These are phyloP conservation scores for Blastomyces percursus DNA, from an alignment of 2,329 filamentous ascomycete species.

Conservation along the genomic window DNA sequence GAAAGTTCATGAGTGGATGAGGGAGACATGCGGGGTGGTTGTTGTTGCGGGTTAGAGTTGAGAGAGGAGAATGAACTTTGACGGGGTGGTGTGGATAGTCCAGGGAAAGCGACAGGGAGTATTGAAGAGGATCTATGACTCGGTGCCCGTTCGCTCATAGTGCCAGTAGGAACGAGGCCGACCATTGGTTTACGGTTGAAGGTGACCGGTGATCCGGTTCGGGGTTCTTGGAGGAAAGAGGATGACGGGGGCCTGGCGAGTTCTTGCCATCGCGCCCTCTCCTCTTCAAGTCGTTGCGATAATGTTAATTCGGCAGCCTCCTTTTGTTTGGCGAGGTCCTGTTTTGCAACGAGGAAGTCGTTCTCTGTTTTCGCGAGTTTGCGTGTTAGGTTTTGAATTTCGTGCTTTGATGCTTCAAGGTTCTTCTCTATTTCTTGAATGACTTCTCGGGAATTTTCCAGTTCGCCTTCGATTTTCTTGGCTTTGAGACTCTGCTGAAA, in stretches of 20 bases:
- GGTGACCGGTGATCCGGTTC: constrained; percentile 33
- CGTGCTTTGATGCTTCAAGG: constrained; percentile 54
- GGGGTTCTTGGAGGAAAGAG: constrained; percentile 26
- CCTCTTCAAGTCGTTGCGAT: constrained; percentile 52
- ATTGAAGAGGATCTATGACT: constrained; percentile 34
- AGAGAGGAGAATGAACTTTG: constrained; percentile 38
- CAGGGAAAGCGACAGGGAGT: constrained; percentile 26
- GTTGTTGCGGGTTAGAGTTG: constrained; percentile 19
- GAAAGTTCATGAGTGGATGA: constrained; percentile 19
- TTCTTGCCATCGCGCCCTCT: constrained; percentile 49
- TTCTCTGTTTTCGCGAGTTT: constrained; percentile 44
- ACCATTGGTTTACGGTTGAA: constrained; percentile 30
- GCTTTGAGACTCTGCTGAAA: constrained; percentile 49
- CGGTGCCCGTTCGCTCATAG: constrained; percentile 24
- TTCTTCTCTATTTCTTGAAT: constrained; percentile 39
- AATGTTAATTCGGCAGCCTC: constrained; percentile 47
- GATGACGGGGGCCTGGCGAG: constrained; percentile 29
- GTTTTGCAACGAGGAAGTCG: constrained; percentile 48
- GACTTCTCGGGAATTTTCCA: constrained; percentile 51
- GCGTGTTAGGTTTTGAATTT: constrained; percentile 39
- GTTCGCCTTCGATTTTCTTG: constrained; percentile 66
- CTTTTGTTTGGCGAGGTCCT: constrained; percentile 49
- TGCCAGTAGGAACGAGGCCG: constrained; percentile 27
- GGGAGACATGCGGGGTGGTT: constrained; percentile 25
- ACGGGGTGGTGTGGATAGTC: constrained; percentile 33